phyloP scores from a whole-genome alignment of 2,329 filamentous ascomycete genomes.

The Emergomyces orientalis region DNA sequence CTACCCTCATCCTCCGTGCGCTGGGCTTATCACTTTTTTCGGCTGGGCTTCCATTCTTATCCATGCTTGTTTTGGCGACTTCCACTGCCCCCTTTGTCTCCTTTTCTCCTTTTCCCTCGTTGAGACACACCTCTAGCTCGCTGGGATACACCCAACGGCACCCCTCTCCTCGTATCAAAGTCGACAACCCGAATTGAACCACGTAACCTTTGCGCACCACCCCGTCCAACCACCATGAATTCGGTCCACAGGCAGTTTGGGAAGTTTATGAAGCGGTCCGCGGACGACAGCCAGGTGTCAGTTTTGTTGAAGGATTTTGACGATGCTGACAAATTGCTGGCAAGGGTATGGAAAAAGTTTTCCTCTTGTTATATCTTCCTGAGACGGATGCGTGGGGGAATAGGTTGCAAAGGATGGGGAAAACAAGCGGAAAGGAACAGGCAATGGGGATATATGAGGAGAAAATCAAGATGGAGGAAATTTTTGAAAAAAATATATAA shows the following conservation, averaged over 20 bases:
- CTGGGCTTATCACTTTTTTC: background rate
- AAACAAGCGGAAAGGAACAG: background rate
- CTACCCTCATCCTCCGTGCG: background rate
- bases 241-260: constrained; percentile 64
- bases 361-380: background rate
- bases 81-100: background rate
- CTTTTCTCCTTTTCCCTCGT: background rate
- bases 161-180: background rate
- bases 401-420: too few species aligned
- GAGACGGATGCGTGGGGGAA: too few species aligned
- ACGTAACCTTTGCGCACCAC: background rate
- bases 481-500: background rate
- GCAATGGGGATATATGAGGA: background rate
- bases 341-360: constrained; percentile 46
- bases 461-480: background rate
- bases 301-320: constrained; percentile 70
- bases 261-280: constrained; percentile 59
- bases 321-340: constrained; percentile 65
- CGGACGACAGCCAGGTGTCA: constrained; percentile 67
- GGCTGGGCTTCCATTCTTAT: background rate
- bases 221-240: constrained; percentile 25
- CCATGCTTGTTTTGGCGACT: background rate
- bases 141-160: background rate
- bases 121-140: background rate
- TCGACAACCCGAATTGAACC: background rate